Conservation (phyloP, 176 grass and related monocot genomes). For the Saccharum officinarum region DNA sequence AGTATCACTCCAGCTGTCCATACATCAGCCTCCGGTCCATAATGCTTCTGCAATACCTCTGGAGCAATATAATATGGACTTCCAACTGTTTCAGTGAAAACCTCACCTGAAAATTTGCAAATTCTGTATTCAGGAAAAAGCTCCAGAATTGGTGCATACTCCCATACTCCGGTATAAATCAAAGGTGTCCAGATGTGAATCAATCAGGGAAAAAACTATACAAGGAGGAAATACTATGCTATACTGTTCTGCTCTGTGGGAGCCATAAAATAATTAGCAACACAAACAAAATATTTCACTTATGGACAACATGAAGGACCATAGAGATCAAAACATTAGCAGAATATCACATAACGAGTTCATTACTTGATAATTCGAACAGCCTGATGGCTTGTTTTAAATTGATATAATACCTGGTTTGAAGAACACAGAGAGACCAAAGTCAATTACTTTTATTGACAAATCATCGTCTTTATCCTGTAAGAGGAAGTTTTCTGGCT, state of each 20-base stretch:
- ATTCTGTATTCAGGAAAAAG: neutral
- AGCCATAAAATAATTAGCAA: neutral
- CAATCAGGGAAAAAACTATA: neutral
- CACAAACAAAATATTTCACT: neutral
- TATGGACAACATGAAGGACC: neutral
- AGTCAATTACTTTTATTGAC: constrained; percentile 78
- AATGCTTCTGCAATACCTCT: constrained; percentile 54
- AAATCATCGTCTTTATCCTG: constrained; percentile 56
- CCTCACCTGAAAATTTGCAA: constrained; percentile 40
- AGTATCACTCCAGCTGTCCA: constrained; percentile 72
- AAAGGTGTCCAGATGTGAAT: neutral
- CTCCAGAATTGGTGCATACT: neutral
- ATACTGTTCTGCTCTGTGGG: neutral
- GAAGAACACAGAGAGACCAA: constrained; percentile 81
- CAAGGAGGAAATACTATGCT: neutral
- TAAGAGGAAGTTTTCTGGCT: constrained; percentile 81
- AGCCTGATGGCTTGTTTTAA: neutral
- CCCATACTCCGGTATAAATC: neutral
- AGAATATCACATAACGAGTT: neutral
- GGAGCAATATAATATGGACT: constrained; percentile 67
- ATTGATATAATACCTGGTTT: constrained; percentile 46
- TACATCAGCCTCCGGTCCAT: constrained; percentile 62
- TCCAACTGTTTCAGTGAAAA: constrained; percentile 60
- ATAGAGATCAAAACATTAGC: neutral
- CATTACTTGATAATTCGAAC: neutral